Evolutionary conservation across 2,329 filamentous ascomycete genomes (phyloP).

Genomic region (Aureobasidium sp.): DNA sequence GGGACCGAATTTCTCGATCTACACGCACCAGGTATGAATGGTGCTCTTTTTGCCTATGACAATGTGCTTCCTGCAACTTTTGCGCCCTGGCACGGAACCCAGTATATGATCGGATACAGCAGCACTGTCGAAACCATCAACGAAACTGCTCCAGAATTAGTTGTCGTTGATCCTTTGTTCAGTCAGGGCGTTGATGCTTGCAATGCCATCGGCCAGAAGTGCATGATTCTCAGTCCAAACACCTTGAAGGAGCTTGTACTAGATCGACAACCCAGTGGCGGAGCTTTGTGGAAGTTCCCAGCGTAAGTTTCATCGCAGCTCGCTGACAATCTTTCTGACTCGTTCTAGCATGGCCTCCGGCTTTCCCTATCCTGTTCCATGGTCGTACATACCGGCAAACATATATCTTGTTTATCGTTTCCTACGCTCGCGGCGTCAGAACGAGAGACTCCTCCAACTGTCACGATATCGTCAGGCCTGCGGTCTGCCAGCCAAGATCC

Average conservation of each 20-base stretch:
- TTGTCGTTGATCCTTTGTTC: neutral
- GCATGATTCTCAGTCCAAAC: neutral
- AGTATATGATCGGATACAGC: constrained; percentile 7
- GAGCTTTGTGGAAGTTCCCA: constrained; percentile 7
- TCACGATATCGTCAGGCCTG: neutral
- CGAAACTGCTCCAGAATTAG: neutral
- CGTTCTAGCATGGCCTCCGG: neutral
- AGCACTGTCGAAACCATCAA: neutral
- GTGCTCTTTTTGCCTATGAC: neutral
- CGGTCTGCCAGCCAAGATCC: neutral
- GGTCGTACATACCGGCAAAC: neutral
- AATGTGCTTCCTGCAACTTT: neutral
- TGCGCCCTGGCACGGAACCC: neutral
- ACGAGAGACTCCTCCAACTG: neutral
- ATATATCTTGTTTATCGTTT: neutral
- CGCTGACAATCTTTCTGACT: neutral
- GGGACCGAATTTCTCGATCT: constrained; percentile 1
- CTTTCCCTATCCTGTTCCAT: neutral
- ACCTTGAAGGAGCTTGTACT: neutral
- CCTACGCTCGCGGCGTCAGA: neutral
- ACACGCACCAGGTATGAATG: neutral
- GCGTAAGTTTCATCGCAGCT: neutral
- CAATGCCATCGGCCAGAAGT: neutral
- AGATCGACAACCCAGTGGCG: neutral
- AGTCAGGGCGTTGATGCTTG: constrained; percentile 3